A percentile compares a stretch with the other conserved stretches of the same genome.
phyloP scores from a whole-genome alignment of 1,284 basidiomycete species.

The Singerocomus inundabilis region DNA sequence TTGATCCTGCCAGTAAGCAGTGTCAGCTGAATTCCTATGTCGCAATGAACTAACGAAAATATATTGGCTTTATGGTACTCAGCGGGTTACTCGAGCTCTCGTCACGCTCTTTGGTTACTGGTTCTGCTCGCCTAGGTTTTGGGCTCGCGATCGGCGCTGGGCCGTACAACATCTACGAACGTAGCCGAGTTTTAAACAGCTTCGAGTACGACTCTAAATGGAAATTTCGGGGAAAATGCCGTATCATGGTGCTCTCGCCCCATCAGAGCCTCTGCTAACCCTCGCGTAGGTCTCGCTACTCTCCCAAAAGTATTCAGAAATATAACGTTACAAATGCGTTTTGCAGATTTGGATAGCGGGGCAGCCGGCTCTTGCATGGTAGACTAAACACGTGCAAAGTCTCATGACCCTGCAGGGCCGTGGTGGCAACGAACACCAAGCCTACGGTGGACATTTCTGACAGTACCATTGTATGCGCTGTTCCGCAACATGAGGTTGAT shows the following conservation, averaged over 20 bases:
- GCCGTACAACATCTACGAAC: slow-evolving; percentile 46
- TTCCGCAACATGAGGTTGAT: slow-evolving; percentile 78
- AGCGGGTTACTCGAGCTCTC: slow-evolving; percentile 81
- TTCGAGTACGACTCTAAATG: no score
- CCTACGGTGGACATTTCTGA: slow-evolving; percentile 70
- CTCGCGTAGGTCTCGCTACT: no score
- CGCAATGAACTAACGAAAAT: slow-evolving; percentile 1
- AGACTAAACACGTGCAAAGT: slow-evolving; percentile 58
- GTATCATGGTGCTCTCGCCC: no score
- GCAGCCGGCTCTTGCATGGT: slow-evolving; percentile 44
- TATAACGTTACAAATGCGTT: no score
- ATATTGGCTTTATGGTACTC: slow-evolving; percentile 73
- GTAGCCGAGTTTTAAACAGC: no score
- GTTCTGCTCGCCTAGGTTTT: slow-evolving; percentile 85
- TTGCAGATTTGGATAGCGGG: slow-evolving; percentile 41
- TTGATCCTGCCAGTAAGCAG: slow-evolving; percentile 76
- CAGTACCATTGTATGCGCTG: slow-evolving; percentile 76
- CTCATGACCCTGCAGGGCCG: slow-evolving; percentile 51
- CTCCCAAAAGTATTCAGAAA: no score
- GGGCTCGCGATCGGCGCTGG: slow-evolving; percentile 79
- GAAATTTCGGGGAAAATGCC: no score
- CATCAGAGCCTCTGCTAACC: no score
- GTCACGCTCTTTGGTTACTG: slow-evolving; percentile 75
- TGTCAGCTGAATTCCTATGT: background rate
- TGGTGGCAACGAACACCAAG: slow-evolving; percentile 63